These are phyloP conservation scores for Eustoma russellianum DNA, from an alignment of 257 asterid species.

Conservation along the genomic window DNA sequence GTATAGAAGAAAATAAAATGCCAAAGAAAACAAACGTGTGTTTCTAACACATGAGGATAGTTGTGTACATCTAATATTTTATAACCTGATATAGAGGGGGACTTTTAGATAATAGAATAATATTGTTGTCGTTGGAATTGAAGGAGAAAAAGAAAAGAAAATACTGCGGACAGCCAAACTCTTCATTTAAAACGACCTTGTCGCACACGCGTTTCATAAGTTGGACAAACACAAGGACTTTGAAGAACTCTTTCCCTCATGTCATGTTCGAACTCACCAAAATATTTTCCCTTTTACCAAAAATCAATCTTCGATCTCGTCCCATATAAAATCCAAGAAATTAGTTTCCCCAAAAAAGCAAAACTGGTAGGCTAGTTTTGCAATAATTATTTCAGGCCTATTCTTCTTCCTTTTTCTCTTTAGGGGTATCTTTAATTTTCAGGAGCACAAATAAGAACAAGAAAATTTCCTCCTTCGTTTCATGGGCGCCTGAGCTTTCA, in stretches of 20 bases:
- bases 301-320: not conserved
- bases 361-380: not conserved
- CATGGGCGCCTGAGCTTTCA: constrained; percentile 55
- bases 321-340: not conserved
- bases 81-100: too few relatives aligned
- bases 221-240: constrained; percentile 4
- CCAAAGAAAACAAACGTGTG: too few relatives aligned
- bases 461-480: constrained; percentile 12
- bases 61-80: too few relatives aligned
- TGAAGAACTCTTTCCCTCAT: not conserved
- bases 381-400: constrained; percentile 1
- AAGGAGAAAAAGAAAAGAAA: not conserved
- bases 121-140: too few relatives aligned
- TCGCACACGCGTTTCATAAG: not conserved
- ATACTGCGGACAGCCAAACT: not conserved
- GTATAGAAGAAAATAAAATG: not conserved
- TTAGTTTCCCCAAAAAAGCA: not conserved
- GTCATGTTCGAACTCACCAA: not conserved
- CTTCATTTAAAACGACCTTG: constrained; percentile 7
- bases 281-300: not conserved
- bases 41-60: too few relatives aligned
- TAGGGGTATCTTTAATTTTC: constrained; percentile 9
- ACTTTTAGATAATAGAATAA: too few relatives aligned
- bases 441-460: constrained; percentile 1
- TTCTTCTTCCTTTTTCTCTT: not conserved